Percentiles rank a stretch among this genome's conserved stretches.
phyloP scores from a whole-genome alignment of 352 stramenopile genomes.

The Phytopythium ostracodes region DNA sequence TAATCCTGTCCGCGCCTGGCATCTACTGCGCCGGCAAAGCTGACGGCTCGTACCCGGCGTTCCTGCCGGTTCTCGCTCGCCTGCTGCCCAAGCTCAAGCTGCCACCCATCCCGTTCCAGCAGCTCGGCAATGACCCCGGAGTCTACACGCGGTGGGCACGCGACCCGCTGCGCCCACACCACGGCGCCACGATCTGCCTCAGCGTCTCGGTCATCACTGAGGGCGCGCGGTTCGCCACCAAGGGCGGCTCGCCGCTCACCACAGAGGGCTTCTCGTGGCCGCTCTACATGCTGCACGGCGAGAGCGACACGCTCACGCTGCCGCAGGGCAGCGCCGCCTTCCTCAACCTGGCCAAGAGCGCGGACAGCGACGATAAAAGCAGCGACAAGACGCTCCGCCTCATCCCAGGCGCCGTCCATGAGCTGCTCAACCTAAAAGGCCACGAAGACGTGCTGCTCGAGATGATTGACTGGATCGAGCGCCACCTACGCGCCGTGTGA shows the following conservation, averaged over 20 bases:
- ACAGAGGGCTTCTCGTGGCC: slow-evolving; percentile 22
- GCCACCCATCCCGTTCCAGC: slow-evolving; percentile 21
- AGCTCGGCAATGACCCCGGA: slow-evolving; percentile 24
- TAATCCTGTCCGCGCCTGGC: slow-evolving; percentile 34
- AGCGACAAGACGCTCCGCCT: slow-evolving; percentile 50
- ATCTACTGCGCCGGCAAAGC: slow-evolving; percentile 26
- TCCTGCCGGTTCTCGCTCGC: slow-evolving; percentile 19
- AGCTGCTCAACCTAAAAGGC: slow-evolving; percentile 36
- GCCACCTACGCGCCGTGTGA: slow-evolving; percentile 9
- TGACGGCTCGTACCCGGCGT: slow-evolving; percentile 6
- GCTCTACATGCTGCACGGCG: slow-evolving; percentile 35
- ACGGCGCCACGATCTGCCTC: slow-evolving; percentile 25
- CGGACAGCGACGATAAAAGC: slow-evolving; percentile 23
- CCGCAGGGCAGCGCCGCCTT: slow-evolving; percentile 30
- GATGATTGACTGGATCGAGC: slow-evolving; percentile 33
- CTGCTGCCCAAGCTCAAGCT: slow-evolving; percentile 31
- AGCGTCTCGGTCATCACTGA: slow-evolving; percentile 20
- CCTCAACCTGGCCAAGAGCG: slow-evolving; percentile 19
- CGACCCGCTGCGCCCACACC: slow-evolving; percentile 26
- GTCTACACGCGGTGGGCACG: slow-evolving; percentile 26
- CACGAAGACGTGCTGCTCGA: slow-evolving; percentile 25
- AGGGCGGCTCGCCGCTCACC: slow-evolving; percentile 17
- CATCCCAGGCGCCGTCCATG: slow-evolving; percentile 27
- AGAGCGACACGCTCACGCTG: slow-evolving; percentile 33
- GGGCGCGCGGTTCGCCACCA: slow-evolving; percentile 14